Base-by-base conservation (phyloP, 495 filamentous ascomycete genomes). In the Ramalina intermedia region DNA sequence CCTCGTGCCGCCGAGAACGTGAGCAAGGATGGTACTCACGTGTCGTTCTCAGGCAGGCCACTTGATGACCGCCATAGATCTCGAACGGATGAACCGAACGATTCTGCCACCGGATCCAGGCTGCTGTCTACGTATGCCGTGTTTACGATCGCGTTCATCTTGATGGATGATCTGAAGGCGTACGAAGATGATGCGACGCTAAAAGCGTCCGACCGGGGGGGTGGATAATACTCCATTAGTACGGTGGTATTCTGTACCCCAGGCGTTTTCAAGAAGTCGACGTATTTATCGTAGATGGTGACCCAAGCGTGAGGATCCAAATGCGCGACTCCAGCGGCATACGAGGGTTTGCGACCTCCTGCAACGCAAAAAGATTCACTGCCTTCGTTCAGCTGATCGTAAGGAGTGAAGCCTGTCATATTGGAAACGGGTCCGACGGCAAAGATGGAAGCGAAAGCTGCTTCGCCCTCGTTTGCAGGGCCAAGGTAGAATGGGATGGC, bases 331-430 rank as follows among this genome's bases (percentile, higher is more conserved):
- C 52, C 53, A 4, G 54, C 57, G 1, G 48, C 52, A 36, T 54
- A 66, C 2, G 58, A 47, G 0, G 66, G 64, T 50, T 67, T 67
- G 29, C 56, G 54, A 0, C 37, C 58, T 8, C 62, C 63, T 24
- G 55, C 50, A 21, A 38, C 38, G 46, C 66, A 68, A 41, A 67
- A 61, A 4, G 47, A 42, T 16, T 61, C 60, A 11, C 41, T 42
- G 3, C 20, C 57, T 0, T 49, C 39, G 41, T 63, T 64, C 61
- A 63, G 62, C 20, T 51, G 1, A 40, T 52, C 54, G 43, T 66
- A 66, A 4, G 57, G 52, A 0, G 54, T 14, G 3, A 57, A 55
- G 0, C 37, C 41, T 1, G 61, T 64, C 1, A 43, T 56, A 43
- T 65, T 58, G 1, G 42, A 18, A 6, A 52, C 24, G 7, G 64